Evolutionary conservation across 768 basidiomycete species (phyloP).

Genomic region (Phaeotremella fagi): DNA sequence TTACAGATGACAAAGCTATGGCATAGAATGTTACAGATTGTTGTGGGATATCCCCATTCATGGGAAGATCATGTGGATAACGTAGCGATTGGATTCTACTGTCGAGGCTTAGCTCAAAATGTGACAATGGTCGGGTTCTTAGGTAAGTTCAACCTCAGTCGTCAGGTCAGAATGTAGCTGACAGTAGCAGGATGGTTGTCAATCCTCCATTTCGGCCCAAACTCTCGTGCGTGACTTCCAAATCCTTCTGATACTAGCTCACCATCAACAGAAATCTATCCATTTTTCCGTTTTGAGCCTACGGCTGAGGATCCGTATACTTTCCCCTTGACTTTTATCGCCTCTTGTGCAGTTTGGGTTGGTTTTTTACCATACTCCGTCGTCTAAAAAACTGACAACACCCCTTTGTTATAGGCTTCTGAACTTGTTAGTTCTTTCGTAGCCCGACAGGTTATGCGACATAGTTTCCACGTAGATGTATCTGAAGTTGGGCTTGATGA

Average conservation of each 20-base stretch:
- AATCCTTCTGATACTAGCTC: not conserved
- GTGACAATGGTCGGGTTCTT: conserved; percentile 48
- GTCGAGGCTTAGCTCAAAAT: conserved; percentile 51
- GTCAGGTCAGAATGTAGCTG: too few species aligned
- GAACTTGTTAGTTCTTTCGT: conserved; percentile 49
- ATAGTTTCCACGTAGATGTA: conserved; percentile 48
- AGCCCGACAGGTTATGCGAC: conserved; percentile 44
- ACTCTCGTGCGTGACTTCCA: conserved; percentile 35
- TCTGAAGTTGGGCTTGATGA: conserved; percentile 49
- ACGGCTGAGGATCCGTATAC: conserved; percentile 51
- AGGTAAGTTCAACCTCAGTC: conserved; percentile 6
- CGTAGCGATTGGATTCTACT: conserved; percentile 48
- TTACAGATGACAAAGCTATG: conserved; percentile 49
- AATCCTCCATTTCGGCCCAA: conserved; percentile 51
- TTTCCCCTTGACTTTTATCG: conserved; percentile 50
- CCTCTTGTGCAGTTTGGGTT: conserved; percentile 50
- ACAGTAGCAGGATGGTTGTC: conserved; percentile 46
- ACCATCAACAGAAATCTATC: conserved; percentile 44
- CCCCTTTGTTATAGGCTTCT: conserved; percentile 37
- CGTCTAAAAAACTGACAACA: too few species aligned
- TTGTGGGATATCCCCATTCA: conserved; percentile 45
- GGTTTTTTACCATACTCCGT: conserved; percentile 1
- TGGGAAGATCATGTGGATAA: conserved; percentile 50
- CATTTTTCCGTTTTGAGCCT: conserved; percentile 50
- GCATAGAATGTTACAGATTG: conserved; percentile 43